phyloP scores from a whole-genome alignment of 2,329 filamentous ascomycete species.

The Xylaria polymorpha region DNA sequence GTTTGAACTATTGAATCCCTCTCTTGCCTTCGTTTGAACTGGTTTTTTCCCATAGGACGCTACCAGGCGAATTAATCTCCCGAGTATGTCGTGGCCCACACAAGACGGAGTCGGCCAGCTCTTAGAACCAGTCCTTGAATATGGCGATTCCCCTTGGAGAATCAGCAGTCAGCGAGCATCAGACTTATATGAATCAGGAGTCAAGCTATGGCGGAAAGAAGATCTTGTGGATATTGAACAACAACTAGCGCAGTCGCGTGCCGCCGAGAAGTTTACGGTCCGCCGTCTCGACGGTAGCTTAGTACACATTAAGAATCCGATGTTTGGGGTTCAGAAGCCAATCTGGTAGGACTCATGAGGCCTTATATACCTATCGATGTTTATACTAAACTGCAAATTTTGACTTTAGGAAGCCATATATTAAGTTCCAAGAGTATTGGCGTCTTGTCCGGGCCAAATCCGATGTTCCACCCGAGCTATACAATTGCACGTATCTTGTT shows the following conservation, averaged over 20 bases:
- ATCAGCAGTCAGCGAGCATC: constrained; percentile 17
- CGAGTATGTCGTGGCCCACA: background rate
- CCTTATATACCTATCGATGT: background rate
- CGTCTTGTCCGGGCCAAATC: constrained; percentile 30
- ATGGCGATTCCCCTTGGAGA: constrained; percentile 17
- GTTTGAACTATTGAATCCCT: background rate
- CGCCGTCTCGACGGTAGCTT: constrained; percentile 43
- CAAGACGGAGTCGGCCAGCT: background rate
- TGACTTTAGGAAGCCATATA: constrained; percentile 39
- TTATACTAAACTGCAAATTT: constrained; percentile 27
- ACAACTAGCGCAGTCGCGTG: constrained; percentile 42
- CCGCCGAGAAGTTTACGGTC: constrained; percentile 43
- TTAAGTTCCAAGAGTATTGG: constrained; percentile 47
- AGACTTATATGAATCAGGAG: constrained; percentile 18
- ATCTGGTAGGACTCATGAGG: constrained; percentile 41
- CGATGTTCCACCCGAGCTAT: constrained; percentile 41
- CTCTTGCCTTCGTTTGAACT: background rate
- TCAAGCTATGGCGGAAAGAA: constrained; percentile 21
- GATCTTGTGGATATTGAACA: constrained; percentile 21
- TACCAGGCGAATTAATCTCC: background rate
- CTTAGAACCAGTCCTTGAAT: constrained; percentile 10
- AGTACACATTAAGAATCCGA: constrained; percentile 43
- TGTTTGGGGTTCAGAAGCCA: constrained; percentile 39
- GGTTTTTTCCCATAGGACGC: background rate
- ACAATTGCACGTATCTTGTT: constrained; percentile 47